These are phyloP conservation scores for Dimocarpus longan DNA, from an alignment of 345 rosid genomes.

Conservation along the genomic window DNA sequence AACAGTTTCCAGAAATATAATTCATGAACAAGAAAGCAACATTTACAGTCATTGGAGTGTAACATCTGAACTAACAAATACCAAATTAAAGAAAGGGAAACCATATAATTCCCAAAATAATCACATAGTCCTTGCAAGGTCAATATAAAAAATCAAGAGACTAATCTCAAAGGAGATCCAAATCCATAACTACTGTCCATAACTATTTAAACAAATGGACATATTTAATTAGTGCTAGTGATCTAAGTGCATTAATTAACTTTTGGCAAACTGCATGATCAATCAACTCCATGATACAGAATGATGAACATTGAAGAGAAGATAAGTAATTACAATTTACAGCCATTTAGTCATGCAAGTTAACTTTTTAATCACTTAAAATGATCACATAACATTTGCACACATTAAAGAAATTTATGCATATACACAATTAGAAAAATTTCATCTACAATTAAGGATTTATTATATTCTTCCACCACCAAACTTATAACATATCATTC, in stretches of 20 bases:
- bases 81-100: not conserved
- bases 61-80: not conserved
- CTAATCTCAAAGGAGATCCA: not conserved
- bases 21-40: conserved; percentile 13
- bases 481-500: not conserved
- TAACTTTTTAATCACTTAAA: not conserved
- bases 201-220: not conserved
- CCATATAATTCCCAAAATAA: not conserved
- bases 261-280: not conserved
- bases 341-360: not conserved
- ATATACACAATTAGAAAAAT: no score
- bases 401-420: not conserved
- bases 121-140: not conserved
- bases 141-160: not conserved
- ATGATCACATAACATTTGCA: not conserved
- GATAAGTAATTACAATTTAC: not conserved
- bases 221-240: not conserved
- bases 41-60: not conserved
- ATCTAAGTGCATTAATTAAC: not conserved
- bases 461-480: not conserved
- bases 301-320: not conserved
- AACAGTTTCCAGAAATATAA: not conserved
- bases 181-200: not conserved
- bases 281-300: not conserved
- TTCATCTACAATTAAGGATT: no score